phyloP scores from a whole-genome alignment of 2,329 filamentous ascomycete genomes.

The Colletotrichum musicola region DNA sequence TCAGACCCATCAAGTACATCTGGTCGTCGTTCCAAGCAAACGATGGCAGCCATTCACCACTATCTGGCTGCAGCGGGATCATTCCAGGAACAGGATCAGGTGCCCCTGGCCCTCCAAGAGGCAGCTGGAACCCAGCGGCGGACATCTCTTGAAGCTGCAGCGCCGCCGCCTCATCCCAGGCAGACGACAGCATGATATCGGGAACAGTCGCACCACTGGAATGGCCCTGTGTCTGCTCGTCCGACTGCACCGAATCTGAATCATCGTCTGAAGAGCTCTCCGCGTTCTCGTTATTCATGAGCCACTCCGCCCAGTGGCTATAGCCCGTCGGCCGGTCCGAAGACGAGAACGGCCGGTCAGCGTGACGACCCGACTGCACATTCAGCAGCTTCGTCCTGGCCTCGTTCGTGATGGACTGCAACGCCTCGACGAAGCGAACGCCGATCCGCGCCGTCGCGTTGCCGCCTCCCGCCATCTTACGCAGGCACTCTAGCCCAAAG shows the following conservation, averaged over 20 bases:
- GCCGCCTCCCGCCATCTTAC: slow-evolving; percentile 48
- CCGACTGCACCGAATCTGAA: not conserved
- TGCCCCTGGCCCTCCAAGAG: not conserved
- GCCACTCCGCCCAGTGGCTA: slow-evolving; percentile 42
- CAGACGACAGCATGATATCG: not conserved
- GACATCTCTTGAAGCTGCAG: slow-evolving; percentile 18
- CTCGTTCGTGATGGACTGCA: slow-evolving; percentile 43
- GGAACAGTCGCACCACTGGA: not conserved
- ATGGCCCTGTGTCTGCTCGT: not conserved
- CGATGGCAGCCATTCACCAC: slow-evolving; percentile 27
- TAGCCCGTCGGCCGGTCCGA: slow-evolving; percentile 31
- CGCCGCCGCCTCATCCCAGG: slow-evolving; percentile 22
- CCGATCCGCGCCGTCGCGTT: slow-evolving; percentile 46
- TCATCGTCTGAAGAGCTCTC: not conserved
- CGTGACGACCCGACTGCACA: not conserved
- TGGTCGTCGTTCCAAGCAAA: slow-evolving; percentile 41
- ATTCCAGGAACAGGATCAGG: slow-evolving; percentile 2
- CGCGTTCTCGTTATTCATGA: slow-evolving; percentile 20
- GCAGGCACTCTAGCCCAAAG: slow-evolving; percentile 49
- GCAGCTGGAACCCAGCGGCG: not conserved
- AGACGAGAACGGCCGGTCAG: not conserved
- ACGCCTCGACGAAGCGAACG: slow-evolving; percentile 44
- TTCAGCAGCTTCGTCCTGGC: slow-evolving; percentile 38
- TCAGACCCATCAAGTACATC: slow-evolving; percentile 43
- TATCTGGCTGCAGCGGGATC: not conserved